Conservation (phyloP, 2,329 filamentous ascomycete species). For the Mariannaea elegans region DNA sequence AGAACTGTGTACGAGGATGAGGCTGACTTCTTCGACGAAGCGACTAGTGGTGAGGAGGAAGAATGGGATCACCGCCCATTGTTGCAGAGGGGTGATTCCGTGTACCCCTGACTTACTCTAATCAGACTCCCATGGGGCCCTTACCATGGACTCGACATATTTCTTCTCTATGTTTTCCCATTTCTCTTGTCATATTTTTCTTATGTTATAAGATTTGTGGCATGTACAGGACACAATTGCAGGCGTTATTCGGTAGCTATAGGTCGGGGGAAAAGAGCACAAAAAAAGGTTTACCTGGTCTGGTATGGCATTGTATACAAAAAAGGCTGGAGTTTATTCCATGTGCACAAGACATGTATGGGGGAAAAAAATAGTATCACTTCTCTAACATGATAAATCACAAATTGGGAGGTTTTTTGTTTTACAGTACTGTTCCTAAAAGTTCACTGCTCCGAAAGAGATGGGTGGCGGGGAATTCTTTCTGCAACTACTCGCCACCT, state of each 20-base stretch:
- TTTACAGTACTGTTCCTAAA: background rate
- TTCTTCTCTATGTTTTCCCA: constrained; percentile 25
- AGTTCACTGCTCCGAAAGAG: no score
- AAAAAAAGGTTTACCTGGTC: constrained; percentile 14
- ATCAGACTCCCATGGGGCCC: background rate
- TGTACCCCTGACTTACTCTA: constrained; percentile 29
- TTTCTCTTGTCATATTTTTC: constrained; percentile 18
- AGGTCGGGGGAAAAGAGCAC: constrained; percentile 17
- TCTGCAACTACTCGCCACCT: no score
- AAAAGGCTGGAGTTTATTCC: constrained; percentile 14
- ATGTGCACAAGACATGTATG: background rate
- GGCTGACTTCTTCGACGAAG: constrained; percentile 37
- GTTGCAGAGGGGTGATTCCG: constrained; percentile 44
- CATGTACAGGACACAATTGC: constrained; percentile 22
- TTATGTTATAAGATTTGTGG: constrained; percentile 12
- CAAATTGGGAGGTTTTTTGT: background rate
- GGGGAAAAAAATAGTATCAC: background rate
- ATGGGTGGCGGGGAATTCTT: no score
- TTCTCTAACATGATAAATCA: background rate
- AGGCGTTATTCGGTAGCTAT: constrained; percentile 25
- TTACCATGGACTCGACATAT: constrained; percentile 21
- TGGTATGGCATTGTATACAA: constrained; percentile 4
- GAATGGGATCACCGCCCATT: constrained; percentile 54
- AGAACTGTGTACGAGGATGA: constrained; percentile 41
- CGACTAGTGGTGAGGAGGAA: constrained; percentile 38